Conservation (phyloP, 2,329 filamentous ascomycete species). For the Teratosphaeria destructans region DNA sequence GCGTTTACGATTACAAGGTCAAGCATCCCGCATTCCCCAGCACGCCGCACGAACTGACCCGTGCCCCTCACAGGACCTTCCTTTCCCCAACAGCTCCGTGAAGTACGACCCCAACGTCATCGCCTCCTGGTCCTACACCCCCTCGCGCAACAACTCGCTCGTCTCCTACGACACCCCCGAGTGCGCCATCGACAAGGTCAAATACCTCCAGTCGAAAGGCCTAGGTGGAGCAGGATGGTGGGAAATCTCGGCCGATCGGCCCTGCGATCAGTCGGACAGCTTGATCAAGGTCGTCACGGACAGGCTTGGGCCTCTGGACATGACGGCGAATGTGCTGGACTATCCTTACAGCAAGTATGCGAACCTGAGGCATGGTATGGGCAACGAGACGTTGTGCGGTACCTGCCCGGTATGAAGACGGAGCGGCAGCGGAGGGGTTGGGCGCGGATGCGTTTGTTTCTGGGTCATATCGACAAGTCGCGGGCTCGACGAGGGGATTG, state of each 20-base stretch:
- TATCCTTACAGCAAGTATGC: constrained; percentile 46
- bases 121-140: constrained; percentile 71
- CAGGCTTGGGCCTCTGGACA: constrained; percentile 34
- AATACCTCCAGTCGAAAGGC: constrained; percentile 54
- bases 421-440: not conserved
- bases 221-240: constrained; percentile 96
- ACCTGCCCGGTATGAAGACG: not conserved
- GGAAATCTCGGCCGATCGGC: constrained; percentile 73
- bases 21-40: not conserved
- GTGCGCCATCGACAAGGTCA: constrained; percentile 58
- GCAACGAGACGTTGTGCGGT: not conserved
- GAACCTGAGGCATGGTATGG: constrained; percentile 38
- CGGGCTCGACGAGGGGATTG: too few relatives aligned
- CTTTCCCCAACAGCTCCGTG: constrained; percentile 56
- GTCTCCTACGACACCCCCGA: constrained; percentile 64
- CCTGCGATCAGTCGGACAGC: constrained; percentile 41
- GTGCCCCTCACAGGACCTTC: constrained; percentile 44
- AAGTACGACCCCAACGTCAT: constrained; percentile 51
- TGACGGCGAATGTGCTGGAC: constrained; percentile 36
- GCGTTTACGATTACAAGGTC: constrained; percentile 77
- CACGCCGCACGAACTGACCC: not conserved
- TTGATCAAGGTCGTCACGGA: constrained; percentile 44
- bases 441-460: too few relatives aligned
- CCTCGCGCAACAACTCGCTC: constrained; percentile 47
- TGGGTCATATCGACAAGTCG: too few relatives aligned